Evolutionary conservation across 202 grass and related monocot genomes (phyloP).

Genomic region (Musa balbisiana): DNA sequence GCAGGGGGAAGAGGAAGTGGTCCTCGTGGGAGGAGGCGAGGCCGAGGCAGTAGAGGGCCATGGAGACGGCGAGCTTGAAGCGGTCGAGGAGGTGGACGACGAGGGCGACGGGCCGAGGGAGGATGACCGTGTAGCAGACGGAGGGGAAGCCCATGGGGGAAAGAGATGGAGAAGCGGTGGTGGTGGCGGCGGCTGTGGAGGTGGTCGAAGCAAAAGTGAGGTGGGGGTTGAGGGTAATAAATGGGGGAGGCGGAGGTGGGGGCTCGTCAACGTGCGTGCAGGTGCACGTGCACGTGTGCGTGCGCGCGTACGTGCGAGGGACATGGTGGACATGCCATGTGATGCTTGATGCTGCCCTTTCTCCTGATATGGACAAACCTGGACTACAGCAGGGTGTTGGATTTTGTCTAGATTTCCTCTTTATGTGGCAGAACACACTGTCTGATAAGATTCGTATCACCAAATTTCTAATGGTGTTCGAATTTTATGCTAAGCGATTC

Average conservation of each 20-base stretch:
- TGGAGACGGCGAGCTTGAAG: conserved; percentile 8
- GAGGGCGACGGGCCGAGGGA: conserved; percentile 1
- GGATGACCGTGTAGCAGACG: conserved; percentile 15
- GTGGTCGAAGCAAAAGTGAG: background rate
- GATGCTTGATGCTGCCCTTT: background rate
- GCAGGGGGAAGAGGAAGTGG: no score
- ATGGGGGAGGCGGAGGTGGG: background rate
- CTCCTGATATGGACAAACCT: background rate
- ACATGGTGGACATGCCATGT: background rate
- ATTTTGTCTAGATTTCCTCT: background rate
- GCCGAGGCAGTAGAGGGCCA: background rate
- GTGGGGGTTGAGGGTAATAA: background rate
- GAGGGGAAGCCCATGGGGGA: conserved; percentile 9
- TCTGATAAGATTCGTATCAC: no score
- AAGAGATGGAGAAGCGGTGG: background rate
- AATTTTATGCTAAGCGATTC: no score
- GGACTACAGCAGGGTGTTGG: background rate
- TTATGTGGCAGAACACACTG: background rate
- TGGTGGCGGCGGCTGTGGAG: background rate
- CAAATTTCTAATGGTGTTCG: no score
- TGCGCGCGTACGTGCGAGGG: background rate
- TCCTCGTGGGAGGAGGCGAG: background rate
- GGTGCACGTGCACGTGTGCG: background rate
- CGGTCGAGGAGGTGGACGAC: conserved; percentile 7
- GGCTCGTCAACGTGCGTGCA: background rate